Evolutionary conservation across 1,284 basidiomycete genomes (phyloP).

Genomic region (Blastosporella zonata): DNA sequence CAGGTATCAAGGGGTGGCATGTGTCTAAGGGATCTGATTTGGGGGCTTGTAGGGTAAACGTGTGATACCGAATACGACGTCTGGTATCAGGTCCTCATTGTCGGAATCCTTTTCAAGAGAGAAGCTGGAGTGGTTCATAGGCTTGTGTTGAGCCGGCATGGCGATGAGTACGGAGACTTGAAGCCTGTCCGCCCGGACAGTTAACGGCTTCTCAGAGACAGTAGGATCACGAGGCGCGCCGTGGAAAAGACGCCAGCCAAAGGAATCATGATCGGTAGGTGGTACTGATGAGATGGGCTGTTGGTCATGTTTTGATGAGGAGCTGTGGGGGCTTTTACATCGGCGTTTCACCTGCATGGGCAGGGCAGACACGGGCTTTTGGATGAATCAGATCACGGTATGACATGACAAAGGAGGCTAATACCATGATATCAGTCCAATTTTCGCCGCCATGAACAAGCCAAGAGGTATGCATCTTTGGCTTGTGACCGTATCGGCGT

Average conservation of each 20-base stretch:
- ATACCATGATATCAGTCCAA: constrained; percentile 53
- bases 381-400: constrained; percentile 8
- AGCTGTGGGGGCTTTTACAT: constrained; percentile 19
- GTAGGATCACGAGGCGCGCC: constrained; percentile 9
- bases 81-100: constrained; percentile 35
- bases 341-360: constrained; percentile 33
- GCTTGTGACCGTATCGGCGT: constrained; percentile 46
- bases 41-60: constrained; percentile 29
- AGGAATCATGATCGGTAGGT: constrained; percentile 8
- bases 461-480: constrained; percentile 52
- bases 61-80: constrained; percentile 44
- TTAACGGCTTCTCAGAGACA: constrained; percentile 14
- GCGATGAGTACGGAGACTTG: constrained; percentile 60
- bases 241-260: constrained; percentile 11
- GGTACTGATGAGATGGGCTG: constrained; percentile 14
- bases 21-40: constrained; percentile 11
- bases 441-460: constrained; percentile 34
- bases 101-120: constrained; percentile 29
- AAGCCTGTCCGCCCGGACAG: constrained; percentile 27
- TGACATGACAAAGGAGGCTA: constrained; percentile 17
- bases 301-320: constrained; percentile 15
- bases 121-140: constrained; percentile 8
- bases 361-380: constrained; percentile 35
- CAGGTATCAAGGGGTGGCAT: constrained; percentile 4
- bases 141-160: constrained; percentile 48